A percentile compares a stretch with the other conserved stretches of the same genome.
These are phyloP conservation scores for Parietichytrium sp. DNA, from an alignment of 108 stramenopile species.

Conservation along the genomic window DNA sequence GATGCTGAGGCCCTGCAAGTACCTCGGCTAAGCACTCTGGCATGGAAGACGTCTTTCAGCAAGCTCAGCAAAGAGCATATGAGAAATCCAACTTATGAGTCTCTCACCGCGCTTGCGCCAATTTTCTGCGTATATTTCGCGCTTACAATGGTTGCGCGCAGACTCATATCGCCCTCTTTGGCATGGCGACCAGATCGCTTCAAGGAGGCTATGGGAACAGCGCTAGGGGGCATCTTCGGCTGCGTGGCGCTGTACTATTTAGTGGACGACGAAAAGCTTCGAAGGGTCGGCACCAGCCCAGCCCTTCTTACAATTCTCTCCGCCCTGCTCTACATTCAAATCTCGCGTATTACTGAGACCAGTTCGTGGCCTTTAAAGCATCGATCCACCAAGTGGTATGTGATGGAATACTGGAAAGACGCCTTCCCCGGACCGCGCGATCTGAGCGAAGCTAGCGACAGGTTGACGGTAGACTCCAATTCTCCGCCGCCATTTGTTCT, in stretches of 20 bases:
- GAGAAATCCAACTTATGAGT: not conserved
- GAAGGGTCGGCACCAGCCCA: not conserved
- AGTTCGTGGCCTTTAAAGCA: too few relatives aligned
- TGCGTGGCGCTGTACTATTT: too few relatives aligned
- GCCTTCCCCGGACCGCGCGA: too few relatives aligned
- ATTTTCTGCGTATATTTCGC: conserved; percentile 14
- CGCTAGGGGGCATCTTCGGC: too few relatives aligned
- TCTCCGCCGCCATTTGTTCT: too few relatives aligned
- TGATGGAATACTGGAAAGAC: too few relatives aligned
- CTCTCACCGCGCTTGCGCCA: not conserved
- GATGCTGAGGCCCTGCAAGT: too few relatives aligned
- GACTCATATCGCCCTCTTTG: not conserved
- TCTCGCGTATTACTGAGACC: too few relatives aligned
- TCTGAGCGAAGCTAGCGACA: too few relatives aligned
- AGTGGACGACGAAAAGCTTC: not conserved
- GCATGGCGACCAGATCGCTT: not conserved
- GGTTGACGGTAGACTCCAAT: too few relatives aligned
- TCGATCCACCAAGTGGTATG: too few relatives aligned
- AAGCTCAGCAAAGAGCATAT: not conserved
- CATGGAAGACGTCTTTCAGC: not conserved
- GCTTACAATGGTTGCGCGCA: not conserved
- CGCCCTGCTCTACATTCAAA: not conserved
- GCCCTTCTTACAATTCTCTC: conserved; percentile 1
- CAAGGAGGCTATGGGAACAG: not conserved
- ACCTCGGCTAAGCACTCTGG: too few relatives aligned